Evolutionary conservation across 139 green algal genomes (phyloP).

Genomic region (Chlorella sp.): DNA sequence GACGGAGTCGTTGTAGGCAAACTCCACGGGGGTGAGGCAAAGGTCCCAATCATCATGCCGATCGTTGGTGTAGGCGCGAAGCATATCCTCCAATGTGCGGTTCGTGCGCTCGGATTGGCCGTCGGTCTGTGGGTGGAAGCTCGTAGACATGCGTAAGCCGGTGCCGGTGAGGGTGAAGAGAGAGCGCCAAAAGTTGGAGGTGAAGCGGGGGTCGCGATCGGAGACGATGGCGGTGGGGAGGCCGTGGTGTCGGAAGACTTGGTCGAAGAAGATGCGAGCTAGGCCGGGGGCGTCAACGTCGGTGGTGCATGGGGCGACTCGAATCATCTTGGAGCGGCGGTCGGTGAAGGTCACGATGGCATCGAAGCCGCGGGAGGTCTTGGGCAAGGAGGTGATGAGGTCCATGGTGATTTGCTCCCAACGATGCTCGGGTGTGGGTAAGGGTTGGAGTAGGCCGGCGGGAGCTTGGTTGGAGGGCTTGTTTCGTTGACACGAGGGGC

Average conservation of each 20-base stretch:
- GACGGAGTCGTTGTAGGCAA: constrained; percentile 60
- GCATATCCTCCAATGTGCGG: constrained; percentile 59
- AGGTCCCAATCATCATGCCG: constrained; percentile 58
- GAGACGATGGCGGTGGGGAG: constrained; percentile 38
- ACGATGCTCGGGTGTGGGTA: constrained; percentile 5
- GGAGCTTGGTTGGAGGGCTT: constrained; percentile 19
- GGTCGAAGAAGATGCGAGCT: constrained; percentile 26
- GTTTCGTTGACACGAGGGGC: constrained; percentile 37
- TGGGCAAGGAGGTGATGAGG: constrained; percentile 34
- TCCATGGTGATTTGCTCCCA: constrained; percentile 43
- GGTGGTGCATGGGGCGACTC: constrained; percentile 1
- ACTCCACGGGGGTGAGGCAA: constrained; percentile 45
- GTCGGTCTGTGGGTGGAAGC: constrained; percentile 65
- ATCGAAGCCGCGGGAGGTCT: constrained; percentile 29
- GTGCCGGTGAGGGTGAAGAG: constrained; percentile 9
- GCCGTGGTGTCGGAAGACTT: constrained; percentile 37
- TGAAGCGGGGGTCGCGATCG: constrained; percentile 42
- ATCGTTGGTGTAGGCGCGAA: constrained; percentile 47
- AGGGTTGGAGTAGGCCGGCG: constrained; percentile 18
- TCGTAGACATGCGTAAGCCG: constrained; percentile 24
- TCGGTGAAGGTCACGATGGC: constrained; percentile 49
- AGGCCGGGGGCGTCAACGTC: not conserved
- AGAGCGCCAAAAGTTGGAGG: constrained; percentile 36
- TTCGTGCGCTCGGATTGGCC: constrained; percentile 73
- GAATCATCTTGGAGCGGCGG: constrained; percentile 21